Base-by-base conservation (phyloP, 768 basidiomycete species). In the Kwoniella bestiolae region DNA sequence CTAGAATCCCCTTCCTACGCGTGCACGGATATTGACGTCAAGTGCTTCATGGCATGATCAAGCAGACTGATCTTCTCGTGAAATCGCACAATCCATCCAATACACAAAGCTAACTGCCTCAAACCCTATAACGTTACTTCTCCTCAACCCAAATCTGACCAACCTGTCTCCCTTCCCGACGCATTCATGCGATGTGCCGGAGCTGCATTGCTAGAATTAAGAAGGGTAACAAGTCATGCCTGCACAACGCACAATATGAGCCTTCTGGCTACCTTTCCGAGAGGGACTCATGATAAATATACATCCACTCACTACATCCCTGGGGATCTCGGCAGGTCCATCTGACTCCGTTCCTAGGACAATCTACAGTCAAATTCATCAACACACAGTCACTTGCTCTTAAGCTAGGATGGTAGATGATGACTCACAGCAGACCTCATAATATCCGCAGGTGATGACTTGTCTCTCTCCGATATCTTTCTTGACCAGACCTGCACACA, bases 361-460 rank as follows among this genome's bases (percentile, higher is more conserved):
- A 65, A 23, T 58, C 63, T 65, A 25, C 3, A 5, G 26, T 0
- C 3, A 26, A 25, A 59, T 11, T 4, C 28, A 2, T 26, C 0
- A 18, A 35, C 38, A 29, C 32, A 21, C 7, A 5, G 26, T 35
- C 29, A 34, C 5, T 25, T 47, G 4, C 5, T 18, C 32, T 11
- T 5, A 14, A 35, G 46, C n/a, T n/a, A 21, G 21, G 2, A 41
- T n/a, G 21, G 34, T 51, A 41, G 9, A 31, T 9, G 1, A 41
- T 2, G 1, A 65, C 56, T 56, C 26, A 65, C 63, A 57, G 63
- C 63, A 65, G 21, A 55, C 47, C 14, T 65, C 26, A 26, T 65
- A 31, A 56, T 65, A 65, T 14, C 25, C 56, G 35, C 63, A 65
- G 12, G 38, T 45, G 49, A 65, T 58, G 46, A 65, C 63, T 32